Conservation (phyloP, 257 asterid genomes). For the Jacaranda copaia region DNA sequence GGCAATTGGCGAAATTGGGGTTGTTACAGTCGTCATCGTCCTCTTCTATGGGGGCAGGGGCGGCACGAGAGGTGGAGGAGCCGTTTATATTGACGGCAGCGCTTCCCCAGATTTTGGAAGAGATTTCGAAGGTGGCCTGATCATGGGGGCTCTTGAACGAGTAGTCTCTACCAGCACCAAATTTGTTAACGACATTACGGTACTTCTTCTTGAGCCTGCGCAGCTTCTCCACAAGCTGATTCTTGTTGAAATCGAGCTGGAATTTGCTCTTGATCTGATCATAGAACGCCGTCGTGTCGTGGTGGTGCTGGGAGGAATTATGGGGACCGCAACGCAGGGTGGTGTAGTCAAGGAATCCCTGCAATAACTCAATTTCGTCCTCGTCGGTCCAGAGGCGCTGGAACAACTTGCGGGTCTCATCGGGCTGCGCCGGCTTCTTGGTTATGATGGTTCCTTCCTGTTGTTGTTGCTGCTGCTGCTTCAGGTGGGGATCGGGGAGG, state of each 20-base stretch:
- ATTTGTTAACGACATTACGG: slow-evolving; percentile 68
- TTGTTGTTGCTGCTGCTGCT: neutral
- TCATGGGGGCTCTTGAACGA: slow-evolving; percentile 89
- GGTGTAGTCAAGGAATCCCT: slow-evolving; percentile 86
- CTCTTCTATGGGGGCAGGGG: slow-evolving; percentile 54
- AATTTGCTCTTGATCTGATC: slow-evolving; percentile 87
- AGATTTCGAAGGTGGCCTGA: slow-evolving; percentile 86
- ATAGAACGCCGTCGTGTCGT: slow-evolving; percentile 89
- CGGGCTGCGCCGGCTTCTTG: slow-evolving; percentile 67
- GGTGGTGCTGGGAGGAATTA: slow-evolving; percentile 78
- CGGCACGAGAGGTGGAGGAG: slow-evolving; percentile 40
- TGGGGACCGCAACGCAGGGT: slow-evolving; percentile 64
- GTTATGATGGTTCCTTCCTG: slow-evolving; percentile 38
- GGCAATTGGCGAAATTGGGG: slow-evolving; percentile 48
- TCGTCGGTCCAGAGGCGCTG: slow-evolving; percentile 97
- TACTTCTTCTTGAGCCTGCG: slow-evolving; percentile 90
- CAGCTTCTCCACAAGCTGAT: slow-evolving; percentile 95
- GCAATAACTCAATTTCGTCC: slow-evolving; percentile 90
- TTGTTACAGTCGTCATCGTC: slow-evolving; percentile 70
- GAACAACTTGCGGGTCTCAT: slow-evolving; percentile 82
- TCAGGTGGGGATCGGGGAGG: slow-evolving; percentile 48
- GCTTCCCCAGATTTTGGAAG: slow-evolving; percentile 80
- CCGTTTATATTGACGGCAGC: slow-evolving; percentile 34
- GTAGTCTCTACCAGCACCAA: slow-evolving; percentile 76
- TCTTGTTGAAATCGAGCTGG: slow-evolving; percentile 92